Percentiles rank a stretch among this genome's conserved stretches.
Conservation (phyloP, 176 grass and related monocot species). For the Pontederia paniculata region DNA sequence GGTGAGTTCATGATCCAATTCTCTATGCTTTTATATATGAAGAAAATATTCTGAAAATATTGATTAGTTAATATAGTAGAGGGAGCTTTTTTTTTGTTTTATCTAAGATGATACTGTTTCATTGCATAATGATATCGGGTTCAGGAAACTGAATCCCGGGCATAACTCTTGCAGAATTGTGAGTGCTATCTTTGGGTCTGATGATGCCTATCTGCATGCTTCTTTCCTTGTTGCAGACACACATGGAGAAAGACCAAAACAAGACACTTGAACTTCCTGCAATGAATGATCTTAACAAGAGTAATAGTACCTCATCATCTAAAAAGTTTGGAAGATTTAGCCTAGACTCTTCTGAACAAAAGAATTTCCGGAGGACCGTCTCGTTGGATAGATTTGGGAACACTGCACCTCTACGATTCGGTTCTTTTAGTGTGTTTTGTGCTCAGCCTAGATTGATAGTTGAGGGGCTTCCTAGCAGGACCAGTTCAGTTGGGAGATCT, state of each 20-base stretch:
- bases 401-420: background rate
- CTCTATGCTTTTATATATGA: too few species aligned
- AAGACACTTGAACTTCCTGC: background rate
- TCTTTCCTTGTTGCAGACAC: too few species aligned
- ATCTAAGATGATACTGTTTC: too few species aligned
- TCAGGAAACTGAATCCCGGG: too few species aligned
- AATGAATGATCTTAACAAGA: background rate
- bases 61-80: too few species aligned
- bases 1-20: too few species aligned
- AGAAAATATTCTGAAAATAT: too few species aligned
- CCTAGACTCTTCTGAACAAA: conserved; percentile 8
- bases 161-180: too few species aligned
- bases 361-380: conserved; percentile 2
- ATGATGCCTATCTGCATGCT: too few species aligned
- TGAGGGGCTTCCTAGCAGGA: background rate
- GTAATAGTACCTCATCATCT: background rate
- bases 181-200: too few species aligned
- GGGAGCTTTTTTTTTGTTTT: too few species aligned
- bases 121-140: too few species aligned
- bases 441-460: background rate
- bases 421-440: background rate
- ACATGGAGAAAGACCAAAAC: background rate
- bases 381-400: background rate
- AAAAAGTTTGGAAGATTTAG: background rate
- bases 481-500: background rate